Base-by-base conservation (phyloP, 2,329 filamentous ascomycete genomes). In the Arthrinium phaeospermum region DNA sequence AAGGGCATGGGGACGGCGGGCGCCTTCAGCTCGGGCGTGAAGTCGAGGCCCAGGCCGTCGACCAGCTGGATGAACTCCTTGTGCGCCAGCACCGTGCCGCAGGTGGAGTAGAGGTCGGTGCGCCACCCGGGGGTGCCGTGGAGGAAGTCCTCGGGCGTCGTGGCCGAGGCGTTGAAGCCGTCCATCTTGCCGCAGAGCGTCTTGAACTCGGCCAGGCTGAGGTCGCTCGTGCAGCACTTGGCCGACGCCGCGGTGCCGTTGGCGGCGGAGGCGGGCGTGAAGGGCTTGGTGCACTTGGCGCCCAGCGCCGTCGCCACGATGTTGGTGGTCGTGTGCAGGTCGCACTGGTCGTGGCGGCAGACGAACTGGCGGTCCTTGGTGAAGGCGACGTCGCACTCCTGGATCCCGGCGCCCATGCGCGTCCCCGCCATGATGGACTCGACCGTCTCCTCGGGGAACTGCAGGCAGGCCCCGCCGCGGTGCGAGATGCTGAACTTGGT, bases 1-100 rank as follows among this genome's bases (percentile, higher is more conserved):
- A 92, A 94, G 0, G 92, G 92, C 91, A 94, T 93, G n/a, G 85
- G 78, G n/a, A 93, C 89, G 75, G 88, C 84, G 47, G 89, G 91
- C 0, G 88, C 89, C 85, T 94, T 94, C 45, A 93, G 85, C 81
- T 93, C 91, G 6, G 90, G 88, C 0, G 89, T 91, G 81, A 91
- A 93, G 75, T 90, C 86, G 13, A 92, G 84, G 49, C 89, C 91
- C 57, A 89, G 84, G 1, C 81, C 80, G 75, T 92, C 84, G 69
- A 90, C 86, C 51, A 92, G 80, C 46, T 84, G 81, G 76, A 94
- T 91, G 81, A 90, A 91, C 74, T 91, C 88, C 75, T 89, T 85
- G 75, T 91, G 87, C 0, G 87, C 87, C 78, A 91, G 82, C 41
- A 91, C 79, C n/a, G 88, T 90, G 71, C 86, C 90, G 83, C 92